Percentiles rank a stretch among this genome's conserved stretches.
These are phyloP conservation scores for Sutorius eximius DNA, from an alignment of 1,284 basidiomycete species.

Conservation along the genomic window DNA sequence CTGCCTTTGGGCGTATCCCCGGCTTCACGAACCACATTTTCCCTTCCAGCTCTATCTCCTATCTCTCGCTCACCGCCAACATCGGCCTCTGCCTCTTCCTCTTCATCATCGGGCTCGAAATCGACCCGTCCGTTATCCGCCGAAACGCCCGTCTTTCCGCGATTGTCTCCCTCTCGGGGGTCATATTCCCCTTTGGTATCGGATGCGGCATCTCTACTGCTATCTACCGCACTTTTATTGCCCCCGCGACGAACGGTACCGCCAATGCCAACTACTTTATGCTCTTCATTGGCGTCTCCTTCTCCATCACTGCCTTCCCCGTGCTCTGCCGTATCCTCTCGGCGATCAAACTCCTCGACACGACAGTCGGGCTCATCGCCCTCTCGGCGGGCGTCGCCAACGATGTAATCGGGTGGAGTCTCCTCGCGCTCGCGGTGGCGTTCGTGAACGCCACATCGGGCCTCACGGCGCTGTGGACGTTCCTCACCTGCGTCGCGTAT, in stretches of 20 bases:
- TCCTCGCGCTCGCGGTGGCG: constrained; percentile 84
- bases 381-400: constrained; percentile 94
- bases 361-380: constrained; percentile 90
- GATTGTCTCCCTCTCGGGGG: constrained; percentile 60
- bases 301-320: constrained; percentile 91
- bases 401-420: constrained; percentile 77
- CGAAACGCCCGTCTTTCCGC: constrained; percentile 50
- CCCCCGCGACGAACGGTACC: constrained; percentile 61
- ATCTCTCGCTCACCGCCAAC: constrained; percentile 87
- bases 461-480: constrained; percentile 76
- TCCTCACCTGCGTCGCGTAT: constrained; percentile 83
- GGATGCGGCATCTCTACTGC: constrained; percentile 83
- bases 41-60: constrained; percentile 68
- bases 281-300: constrained; percentile 91
- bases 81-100: constrained; percentile 92
- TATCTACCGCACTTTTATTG: constrained; percentile 81
- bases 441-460: constrained; percentile 84
- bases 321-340: constrained; percentile 91
- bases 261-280: constrained; percentile 86
- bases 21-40: constrained; percentile 85
- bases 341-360: constrained; percentile 83
- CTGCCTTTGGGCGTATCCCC: constrained; percentile 73
- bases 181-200: constrained; percentile 80
- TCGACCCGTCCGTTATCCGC: constrained; percentile 70
- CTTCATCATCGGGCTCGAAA: constrained; percentile 90